Conservation (phyloP, 257 asterid genomes). For the Ajuga chamaepitys region DNA sequence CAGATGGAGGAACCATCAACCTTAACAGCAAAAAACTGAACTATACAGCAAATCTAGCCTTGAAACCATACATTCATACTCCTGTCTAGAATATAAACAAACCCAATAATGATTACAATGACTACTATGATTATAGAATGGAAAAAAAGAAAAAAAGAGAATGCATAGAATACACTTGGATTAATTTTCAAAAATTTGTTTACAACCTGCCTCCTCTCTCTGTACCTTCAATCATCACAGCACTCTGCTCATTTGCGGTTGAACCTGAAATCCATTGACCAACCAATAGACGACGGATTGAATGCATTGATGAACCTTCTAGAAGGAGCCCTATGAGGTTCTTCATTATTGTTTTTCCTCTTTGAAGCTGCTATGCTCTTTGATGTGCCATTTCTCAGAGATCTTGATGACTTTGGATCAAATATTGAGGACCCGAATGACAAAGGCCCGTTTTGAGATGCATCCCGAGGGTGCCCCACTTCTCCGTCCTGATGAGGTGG, state of each 20-base stretch:
- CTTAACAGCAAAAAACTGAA: not conserved
- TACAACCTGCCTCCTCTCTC: slow-evolving; percentile 16
- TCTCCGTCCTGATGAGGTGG: slow-evolving; percentile 92
- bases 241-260: slow-evolving; percentile 31
- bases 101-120: not conserved
- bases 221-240: slow-evolving; percentile 20
- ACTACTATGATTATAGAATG: not conserved
- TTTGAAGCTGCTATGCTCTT: slow-evolving; percentile 28
- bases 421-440: slow-evolving; percentile 42
- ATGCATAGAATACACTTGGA: not conserved
- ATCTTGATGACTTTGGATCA: slow-evolving; percentile 37
- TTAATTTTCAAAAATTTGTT: slow-evolving; percentile 3
- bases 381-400: slow-evolving; percentile 25
- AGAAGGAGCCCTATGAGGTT: slow-evolving; percentile 43
- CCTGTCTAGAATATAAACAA: slow-evolving; percentile 18
- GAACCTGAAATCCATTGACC: slow-evolving; percentile 58
- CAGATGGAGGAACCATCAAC: no score
- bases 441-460: slow-evolving; percentile 35
- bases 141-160: not conserved
- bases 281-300: slow-evolving; percentile 50
- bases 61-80: slow-evolving; percentile 6
- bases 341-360: slow-evolving; percentile 40
- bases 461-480: slow-evolving; percentile 41
- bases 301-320: slow-evolving; percentile 44
- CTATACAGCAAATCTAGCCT: slow-evolving; percentile 16